A percentile compares a stretch with the other conserved stretches of the same genome.
Conservation (phyloP, 2,329 filamentous ascomycete species). For the Pyrenophora seminiperda region DNA sequence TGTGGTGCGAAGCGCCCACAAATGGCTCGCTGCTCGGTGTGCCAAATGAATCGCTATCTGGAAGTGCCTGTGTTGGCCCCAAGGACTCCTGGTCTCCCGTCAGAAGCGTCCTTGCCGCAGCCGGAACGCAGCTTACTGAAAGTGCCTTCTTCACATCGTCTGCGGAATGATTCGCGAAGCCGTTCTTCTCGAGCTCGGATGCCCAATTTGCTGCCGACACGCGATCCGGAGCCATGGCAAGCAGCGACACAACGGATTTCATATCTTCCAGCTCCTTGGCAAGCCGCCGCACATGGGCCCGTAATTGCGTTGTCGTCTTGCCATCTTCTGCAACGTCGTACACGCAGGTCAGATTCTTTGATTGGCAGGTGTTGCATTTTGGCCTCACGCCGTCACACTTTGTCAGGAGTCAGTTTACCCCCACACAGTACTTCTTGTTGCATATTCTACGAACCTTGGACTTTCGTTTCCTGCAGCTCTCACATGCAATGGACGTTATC, state of each 20-base stretch:
- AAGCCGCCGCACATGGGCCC: constrained; percentile 45
- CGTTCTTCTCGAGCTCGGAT: constrained; percentile 45
- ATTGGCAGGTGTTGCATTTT: constrained; percentile 48
- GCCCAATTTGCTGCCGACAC: constrained; percentile 45
- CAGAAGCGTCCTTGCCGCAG: constrained; percentile 8
- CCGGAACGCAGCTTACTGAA: constrained; percentile 27
- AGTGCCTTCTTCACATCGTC: constrained; percentile 47
- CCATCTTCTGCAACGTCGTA: constrained; percentile 49
- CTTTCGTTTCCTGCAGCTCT: constrained; percentile 48
- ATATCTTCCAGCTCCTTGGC: constrained; percentile 48
- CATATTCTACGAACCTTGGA: constrained; percentile 38
- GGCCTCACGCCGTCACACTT: constrained; percentile 48
- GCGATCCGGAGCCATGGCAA: constrained; percentile 44
- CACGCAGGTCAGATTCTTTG: constrained; percentile 45
- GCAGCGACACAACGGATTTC: constrained; percentile 44
- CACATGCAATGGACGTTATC: constrained; percentile 49
- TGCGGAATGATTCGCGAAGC: constrained; percentile 45
- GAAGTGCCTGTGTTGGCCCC: constrained; percentile 24
- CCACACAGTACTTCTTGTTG: not conserved
- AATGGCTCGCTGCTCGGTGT: constrained; percentile 37
- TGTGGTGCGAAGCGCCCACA: constrained; percentile 25
- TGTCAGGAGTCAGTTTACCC: constrained; percentile 16
- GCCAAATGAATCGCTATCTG: constrained; percentile 35
- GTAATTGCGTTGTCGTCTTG: constrained; percentile 46
- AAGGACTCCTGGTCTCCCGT: constrained; percentile 29